These are phyloP conservation scores for Aspergillus phoenicis DNA, from an alignment of 2,329 filamentous ascomycete genomes.

Conservation along the genomic window DNA sequence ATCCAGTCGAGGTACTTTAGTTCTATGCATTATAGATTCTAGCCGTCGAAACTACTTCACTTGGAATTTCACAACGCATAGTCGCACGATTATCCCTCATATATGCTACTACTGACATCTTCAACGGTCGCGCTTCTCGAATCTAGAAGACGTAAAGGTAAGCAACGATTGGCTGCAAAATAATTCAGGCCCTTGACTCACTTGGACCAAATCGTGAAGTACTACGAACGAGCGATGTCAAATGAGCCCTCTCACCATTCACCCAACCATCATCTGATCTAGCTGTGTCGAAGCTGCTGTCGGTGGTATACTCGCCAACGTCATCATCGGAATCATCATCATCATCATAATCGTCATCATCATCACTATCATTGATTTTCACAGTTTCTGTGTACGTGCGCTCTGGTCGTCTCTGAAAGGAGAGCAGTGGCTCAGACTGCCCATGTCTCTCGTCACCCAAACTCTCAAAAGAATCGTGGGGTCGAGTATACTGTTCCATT, in stretches of 20 bases:
- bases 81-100: background rate
- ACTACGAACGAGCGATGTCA: background rate
- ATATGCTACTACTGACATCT: background rate
- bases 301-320: background rate
- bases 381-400: background rate
- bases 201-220: background rate
- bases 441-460: background rate
- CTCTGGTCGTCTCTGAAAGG: background rate
- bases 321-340: no score
- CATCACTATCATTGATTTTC: background rate
- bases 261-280: background rate
- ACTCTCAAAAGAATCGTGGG: background rate
- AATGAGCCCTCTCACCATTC: background rate
- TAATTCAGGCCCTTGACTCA: background rate
- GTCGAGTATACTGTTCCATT: background rate
- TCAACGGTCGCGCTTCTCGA: background rate
- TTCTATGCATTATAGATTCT: background rate
- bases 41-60: background rate
- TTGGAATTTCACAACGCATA: no score
- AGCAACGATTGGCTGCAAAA: background rate
- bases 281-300: background rate
- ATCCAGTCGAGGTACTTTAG: no score
- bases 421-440: background rate
- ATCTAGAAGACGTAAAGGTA: background rate
- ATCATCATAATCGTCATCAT: background rate